phyloP scores from a whole-genome alignment of 2,329 filamentous ascomycete genomes.

The Fusarium sulawesiense region DNA sequence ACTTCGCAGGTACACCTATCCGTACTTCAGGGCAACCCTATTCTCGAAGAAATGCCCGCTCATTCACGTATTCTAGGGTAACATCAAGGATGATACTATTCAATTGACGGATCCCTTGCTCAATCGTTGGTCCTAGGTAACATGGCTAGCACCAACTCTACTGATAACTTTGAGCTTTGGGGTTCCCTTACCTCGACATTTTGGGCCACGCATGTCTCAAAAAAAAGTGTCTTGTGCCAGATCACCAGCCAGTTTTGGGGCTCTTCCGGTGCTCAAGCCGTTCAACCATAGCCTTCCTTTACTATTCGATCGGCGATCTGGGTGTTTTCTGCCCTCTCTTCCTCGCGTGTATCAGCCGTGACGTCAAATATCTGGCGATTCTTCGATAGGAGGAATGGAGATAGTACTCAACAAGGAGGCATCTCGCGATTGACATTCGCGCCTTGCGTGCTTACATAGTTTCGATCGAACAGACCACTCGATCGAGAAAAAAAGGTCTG shows the following conservation, averaged over 20 bases:
- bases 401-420: constrained; percentile 11
- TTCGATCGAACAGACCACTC: constrained; percentile 6
- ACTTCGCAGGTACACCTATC: background rate
- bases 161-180: constrained; percentile 6
- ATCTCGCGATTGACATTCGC: background rate
- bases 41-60: background rate
- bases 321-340: background rate
- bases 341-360: constrained; percentile 8
- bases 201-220: constrained; percentile 26
- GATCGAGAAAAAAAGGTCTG: background rate
- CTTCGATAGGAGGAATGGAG: constrained; percentile 27
- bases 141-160: background rate
- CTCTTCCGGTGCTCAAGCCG: constrained; percentile 7
- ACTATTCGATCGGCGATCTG: constrained; percentile 25
- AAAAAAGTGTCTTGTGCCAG: constrained; percentile 19
- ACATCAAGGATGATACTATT: background rate
- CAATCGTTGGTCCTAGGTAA: background rate
- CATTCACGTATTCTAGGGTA: background rate
- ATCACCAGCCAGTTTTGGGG: constrained; percentile 13
- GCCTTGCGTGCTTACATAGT: constrained; percentile 20
- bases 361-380: constrained; percentile 18
- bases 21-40: background rate
- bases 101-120: constrained; percentile 24
- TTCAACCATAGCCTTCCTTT: constrained; percentile 15
- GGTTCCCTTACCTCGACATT: constrained; percentile 23